Percentiles rank a stretch among this genome's conserved stretches.
phyloP scores from a whole-genome alignment of 495 filamentous ascomycete genomes.

The Beverwykella pulmonaria region DNA sequence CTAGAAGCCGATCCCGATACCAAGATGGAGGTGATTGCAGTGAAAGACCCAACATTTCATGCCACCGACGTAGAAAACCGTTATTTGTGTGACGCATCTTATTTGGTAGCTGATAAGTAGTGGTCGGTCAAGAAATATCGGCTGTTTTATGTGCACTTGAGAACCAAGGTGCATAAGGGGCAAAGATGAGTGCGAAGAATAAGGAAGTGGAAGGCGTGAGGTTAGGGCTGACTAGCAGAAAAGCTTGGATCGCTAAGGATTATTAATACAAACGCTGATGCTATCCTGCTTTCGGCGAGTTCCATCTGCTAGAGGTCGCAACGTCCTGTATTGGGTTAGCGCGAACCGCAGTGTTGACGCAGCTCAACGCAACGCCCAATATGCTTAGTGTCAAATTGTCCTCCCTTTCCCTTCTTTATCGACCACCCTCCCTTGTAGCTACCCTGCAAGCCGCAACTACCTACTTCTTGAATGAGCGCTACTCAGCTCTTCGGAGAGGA shows the following conservation, averaged over 20 bases:
- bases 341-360: background rate
- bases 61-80: no score
- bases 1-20: no score
- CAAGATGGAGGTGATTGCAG: no score
- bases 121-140: no score
- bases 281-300: background rate
- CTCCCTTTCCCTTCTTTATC: background rate
- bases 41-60: no score
- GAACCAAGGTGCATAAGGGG: no score
- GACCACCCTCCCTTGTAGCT: background rate
- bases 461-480: background rate
- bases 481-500: background rate
- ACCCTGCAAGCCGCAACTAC: background rate
- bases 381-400: background rate
- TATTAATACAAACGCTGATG: background rate
- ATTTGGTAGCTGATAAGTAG: no score
- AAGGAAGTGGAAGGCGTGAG: no score
- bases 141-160: no score
- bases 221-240: no score
- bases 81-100: no score
- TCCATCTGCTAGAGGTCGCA: background rate
- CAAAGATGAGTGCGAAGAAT: no score
- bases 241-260: background rate
- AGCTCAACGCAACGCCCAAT: background rate
- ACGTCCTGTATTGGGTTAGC: slow-evolving; percentile 3